Evolutionary conservation across 495 filamentous ascomycete species (phyloP).

Genomic region (Trichoderma asperelloides): DNA sequence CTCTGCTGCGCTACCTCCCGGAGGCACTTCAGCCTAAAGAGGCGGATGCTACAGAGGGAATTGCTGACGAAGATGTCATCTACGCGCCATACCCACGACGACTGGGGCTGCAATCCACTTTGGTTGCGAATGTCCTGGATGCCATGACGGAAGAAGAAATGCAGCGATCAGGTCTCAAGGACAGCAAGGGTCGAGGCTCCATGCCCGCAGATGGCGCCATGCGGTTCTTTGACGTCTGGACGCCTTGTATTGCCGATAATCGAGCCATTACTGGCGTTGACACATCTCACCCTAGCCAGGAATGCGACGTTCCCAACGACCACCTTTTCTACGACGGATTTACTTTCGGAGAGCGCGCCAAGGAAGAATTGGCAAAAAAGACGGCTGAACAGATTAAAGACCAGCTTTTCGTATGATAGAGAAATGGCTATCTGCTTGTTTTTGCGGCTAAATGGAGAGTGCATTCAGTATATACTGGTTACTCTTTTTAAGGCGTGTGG

Average conservation of each 20-base stretch:
- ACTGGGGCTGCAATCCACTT: constrained; percentile 21
- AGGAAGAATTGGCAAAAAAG: constrained; percentile 23
- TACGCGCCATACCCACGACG: constrained; percentile 16
- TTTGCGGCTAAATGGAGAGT: background rate
- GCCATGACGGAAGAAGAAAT: constrained; percentile 28
- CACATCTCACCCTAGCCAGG: background rate
- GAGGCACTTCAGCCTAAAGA: background rate
- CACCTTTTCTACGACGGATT: constrained; percentile 30
- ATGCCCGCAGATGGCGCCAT: constrained; percentile 11
- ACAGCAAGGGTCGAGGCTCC: constrained; percentile 23
- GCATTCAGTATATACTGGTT: background rate
- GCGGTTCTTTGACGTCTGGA: constrained; percentile 21
- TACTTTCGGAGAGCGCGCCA: constrained; percentile 20
- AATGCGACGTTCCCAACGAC: constrained; percentile 21
- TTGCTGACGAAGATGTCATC: constrained; percentile 2
- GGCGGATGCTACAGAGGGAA: background rate
- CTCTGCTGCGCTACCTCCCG: background rate
- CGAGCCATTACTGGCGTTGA: background rate
- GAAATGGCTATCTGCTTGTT: background rate
- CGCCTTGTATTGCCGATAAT: constrained; percentile 18
- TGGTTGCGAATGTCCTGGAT: constrained; percentile 20
- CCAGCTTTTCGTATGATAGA: background rate
- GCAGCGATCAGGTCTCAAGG: constrained; percentile 18
- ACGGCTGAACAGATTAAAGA: constrained; percentile 19
- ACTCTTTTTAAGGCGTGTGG: background rate